Conservation (phyloP, 2,329 filamentous ascomycete species). For the Tolypocladium nubicola region DNA sequence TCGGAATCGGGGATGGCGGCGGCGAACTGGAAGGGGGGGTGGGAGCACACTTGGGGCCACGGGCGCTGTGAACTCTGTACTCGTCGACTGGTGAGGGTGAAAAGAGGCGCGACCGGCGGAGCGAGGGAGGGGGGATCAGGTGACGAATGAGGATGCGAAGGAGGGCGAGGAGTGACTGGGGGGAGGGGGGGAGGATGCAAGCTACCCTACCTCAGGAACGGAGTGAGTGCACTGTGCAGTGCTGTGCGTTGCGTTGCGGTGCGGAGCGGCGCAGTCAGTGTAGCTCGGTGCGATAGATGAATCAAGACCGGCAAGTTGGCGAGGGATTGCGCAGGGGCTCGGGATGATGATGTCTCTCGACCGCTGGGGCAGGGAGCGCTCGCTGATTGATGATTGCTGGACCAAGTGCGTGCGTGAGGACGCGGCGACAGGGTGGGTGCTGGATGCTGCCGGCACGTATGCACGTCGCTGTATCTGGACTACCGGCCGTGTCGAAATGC, state of each 20-base stretch:
- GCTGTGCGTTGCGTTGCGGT: neutral
- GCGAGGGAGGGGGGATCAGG: neutral
- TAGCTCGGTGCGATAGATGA: neutral
- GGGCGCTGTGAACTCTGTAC: neutral
- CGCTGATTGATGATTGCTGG: neutral
- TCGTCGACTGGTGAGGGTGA: neutral
- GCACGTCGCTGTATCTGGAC: neutral
- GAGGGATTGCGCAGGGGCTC: neutral
- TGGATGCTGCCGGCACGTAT: slow-evolving; percentile 3
- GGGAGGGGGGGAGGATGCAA: neutral
- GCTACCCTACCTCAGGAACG: neutral
- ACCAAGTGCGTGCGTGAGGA: neutral
- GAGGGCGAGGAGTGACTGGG: neutral
- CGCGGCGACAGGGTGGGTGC: slow-evolving; percentile 5
- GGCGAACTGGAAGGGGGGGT: slow-evolving; percentile 8
- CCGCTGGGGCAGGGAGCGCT: neutral
- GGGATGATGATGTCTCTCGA: neutral
- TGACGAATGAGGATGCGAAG: neutral
- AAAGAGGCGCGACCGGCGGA: neutral
- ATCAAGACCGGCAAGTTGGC: neutral
- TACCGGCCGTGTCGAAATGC: neutral
- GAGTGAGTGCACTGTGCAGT: neutral
- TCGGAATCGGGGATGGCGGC: slow-evolving; percentile 12
- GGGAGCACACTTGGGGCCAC: slow-evolving; percentile 2
- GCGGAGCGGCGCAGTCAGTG: neutral